Conservation (phyloP, 495 filamentous ascomycete genomes). For the Xylona heveae region DNA sequence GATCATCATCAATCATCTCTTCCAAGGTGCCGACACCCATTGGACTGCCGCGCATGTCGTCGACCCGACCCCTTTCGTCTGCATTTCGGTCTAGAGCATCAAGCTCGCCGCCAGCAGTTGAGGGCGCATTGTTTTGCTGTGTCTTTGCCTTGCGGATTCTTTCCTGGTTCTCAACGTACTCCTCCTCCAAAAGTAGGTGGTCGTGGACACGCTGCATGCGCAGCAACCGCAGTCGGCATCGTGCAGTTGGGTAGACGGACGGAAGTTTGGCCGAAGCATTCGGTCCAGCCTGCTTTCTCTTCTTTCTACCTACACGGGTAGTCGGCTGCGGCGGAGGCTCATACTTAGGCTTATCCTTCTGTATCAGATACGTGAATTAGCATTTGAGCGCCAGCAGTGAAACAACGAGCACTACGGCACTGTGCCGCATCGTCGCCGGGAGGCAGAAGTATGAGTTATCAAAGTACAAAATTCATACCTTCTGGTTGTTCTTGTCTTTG, state of each 20-base stretch:
- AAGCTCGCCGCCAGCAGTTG: conserved; percentile 28
- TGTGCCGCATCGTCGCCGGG: conserved; percentile 1
- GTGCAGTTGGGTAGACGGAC: conserved; percentile 77
- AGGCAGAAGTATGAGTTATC: no score
- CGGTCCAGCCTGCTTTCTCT: conserved; percentile 79
- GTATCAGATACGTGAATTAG: conserved; percentile 8
- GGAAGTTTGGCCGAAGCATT: conserved; percentile 90
- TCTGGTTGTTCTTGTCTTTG: conserved; percentile 81
- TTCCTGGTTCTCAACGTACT: conserved; percentile 98
- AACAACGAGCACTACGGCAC: not conserved
- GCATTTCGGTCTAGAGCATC: conserved; percentile 65
- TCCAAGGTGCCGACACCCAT: conserved; percentile 98
- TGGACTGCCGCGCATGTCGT: conserved; percentile 95
- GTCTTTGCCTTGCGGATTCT: conserved; percentile 79
- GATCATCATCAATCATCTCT: conserved; percentile 99
- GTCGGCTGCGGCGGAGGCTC: conserved; percentile 93
- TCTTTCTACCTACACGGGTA: conserved; percentile 94
- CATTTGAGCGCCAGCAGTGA: conserved; percentile 8
- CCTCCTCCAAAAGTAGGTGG: conserved; percentile 88
- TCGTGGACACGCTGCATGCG: conserved; percentile 98
- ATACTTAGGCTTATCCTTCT: conserved; percentile 99
- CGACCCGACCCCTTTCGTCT: conserved; percentile 85
- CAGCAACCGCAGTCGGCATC: conserved; percentile 90
- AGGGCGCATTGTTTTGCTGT: conserved; percentile 36
- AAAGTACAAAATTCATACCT: conserved; percentile 46